Base-by-base conservation (phyloP, 2,329 filamentous ascomycete species). In the Aspergillus sp. region DNA sequence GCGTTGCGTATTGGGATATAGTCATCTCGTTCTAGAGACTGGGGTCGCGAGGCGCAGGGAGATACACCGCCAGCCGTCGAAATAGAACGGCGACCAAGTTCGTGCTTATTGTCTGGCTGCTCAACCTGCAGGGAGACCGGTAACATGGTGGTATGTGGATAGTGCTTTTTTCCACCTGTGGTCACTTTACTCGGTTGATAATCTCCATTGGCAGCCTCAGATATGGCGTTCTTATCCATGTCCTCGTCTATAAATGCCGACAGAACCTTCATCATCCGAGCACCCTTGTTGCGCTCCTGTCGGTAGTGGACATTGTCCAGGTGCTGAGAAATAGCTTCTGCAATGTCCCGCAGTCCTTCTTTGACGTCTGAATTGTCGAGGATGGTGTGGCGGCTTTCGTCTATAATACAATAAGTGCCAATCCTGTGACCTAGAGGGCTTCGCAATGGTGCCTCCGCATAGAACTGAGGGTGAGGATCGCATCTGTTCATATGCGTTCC, bases 321-420 rank as follows among this genome's bases (percentile, higher is more conserved):
- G 48, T 83, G 78, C 26, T 75, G 70, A 58, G 78, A 76, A 10
- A 80, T 68, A 1, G 75, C 76, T 7, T 69, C 64, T 0, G 73
- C 68, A 64, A 81, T 75, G 45, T 79, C 77, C 45, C 73, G 70
- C 58, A 84, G 67, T 48, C 78, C 78, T 7, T 67, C 64, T 19
- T 19, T 19, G 7, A 59, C 46, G n/a, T 58, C 54, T 0, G 43
- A 29, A 1, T 58, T 51, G 4, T 49, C 47, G 9, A 84, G 61
- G 0, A 70, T 71, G 0, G 44, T 30, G 5, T 78, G 73, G 0
- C 77, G 73, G 26, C 69, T 69, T 40, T 80, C 73, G 53, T 83
- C 80, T 0, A 80, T 68, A 2, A 84, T 74, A 42, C 76, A 74
- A 49, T 79, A 81, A 4, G 72, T 73, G 7, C 81, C 82, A 43